Percentiles rank a stretch among this genome's conserved stretches.
Evolutionary conservation across 2,329 filamentous ascomycete species (phyloP).

Genomic region (Juglanconis sp.): DNA sequence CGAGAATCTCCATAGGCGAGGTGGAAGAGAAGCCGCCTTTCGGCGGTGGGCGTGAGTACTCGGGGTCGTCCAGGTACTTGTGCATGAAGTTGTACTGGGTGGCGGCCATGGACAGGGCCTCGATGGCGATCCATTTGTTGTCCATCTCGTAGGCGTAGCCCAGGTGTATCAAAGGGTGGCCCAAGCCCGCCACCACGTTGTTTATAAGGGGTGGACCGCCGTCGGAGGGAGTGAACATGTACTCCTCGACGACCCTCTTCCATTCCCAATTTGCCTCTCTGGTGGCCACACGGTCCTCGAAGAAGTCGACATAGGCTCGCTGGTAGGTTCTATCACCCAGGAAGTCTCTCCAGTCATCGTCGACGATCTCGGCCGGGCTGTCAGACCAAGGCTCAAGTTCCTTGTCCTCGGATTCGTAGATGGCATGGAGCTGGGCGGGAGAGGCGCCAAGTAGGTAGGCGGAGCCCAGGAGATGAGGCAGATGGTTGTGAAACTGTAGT

Average conservation of each 20-base stretch:
- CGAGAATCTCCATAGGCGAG: slow-evolving; percentile 68
- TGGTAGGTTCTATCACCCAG: slow-evolving; percentile 79
- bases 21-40: slow-evolving; percentile 44
- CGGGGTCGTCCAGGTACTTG: slow-evolving; percentile 68
- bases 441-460: slow-evolving; percentile 81
- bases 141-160: slow-evolving; percentile 91
- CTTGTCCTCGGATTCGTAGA: slow-evolving; percentile 76
- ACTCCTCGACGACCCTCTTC: slow-evolving; percentile 73
- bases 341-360: slow-evolving; percentile 82
- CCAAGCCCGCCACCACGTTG: slow-evolving; percentile 74
- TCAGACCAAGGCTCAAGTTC: slow-evolving; percentile 76
- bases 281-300: slow-evolving; percentile 82
- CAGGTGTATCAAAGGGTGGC: slow-evolving; percentile 88
- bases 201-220: slow-evolving; percentile 77
- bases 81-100: slow-evolving; percentile 58
- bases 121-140: slow-evolving; percentile 81
- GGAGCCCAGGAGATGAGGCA: slow-evolving; percentile 76
- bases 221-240: slow-evolving; percentile 54
- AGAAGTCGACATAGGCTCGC: slow-evolving; percentile 89
- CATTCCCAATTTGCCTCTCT: slow-evolving; percentile 68
- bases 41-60: slow-evolving; percentile 64
- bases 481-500: slow-evolving; percentile 76
- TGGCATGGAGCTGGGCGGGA: slow-evolving; percentile 66
- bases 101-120: slow-evolving; percentile 71
- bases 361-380: slow-evolving; percentile 78